Conservation (phyloP, 2,329 filamentous ascomycete genomes). For the Colletotrichum sp. region DNA sequence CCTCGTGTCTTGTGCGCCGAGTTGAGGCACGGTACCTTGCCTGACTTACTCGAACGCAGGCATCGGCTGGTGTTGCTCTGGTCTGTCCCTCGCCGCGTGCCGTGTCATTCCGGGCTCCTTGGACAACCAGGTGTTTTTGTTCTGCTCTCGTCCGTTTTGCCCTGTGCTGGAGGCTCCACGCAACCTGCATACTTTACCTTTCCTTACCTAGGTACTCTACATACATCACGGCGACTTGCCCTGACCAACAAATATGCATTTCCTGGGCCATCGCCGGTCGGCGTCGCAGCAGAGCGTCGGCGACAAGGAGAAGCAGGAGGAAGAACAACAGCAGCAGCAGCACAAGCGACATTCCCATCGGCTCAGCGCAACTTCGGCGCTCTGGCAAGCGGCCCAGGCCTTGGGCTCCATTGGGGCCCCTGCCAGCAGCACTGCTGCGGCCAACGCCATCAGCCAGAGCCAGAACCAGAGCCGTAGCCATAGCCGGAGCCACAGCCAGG, state of each 20-base stretch:
- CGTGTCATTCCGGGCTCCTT: background rate
- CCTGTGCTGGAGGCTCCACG: background rate
- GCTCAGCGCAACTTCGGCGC: conserved; percentile 15
- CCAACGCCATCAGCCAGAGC: conserved; percentile 15
- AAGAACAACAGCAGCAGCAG: conserved; percentile 1
- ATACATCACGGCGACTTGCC: background rate
- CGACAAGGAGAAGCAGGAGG: conserved; percentile 13
- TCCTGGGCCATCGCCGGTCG: conserved; percentile 16
- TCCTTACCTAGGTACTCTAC: background rate
- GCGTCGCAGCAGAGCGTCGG: conserved; percentile 14
- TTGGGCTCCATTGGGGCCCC: conserved; percentile 16
- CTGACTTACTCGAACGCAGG: background rate
- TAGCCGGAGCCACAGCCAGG: conserved; percentile 16
- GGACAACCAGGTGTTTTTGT: background rate
- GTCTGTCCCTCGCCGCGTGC: background rate
- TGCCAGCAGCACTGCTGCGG: background rate
- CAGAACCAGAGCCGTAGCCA: conserved; percentile 8
- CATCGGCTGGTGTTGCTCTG: background rate
- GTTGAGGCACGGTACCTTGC: background rate
- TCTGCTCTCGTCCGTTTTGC: background rate
- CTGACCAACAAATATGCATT: background rate
- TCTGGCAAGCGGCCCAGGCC: conserved; percentile 16
- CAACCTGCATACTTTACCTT: background rate
- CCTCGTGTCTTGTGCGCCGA: background rate
- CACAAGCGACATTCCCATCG: background rate